A percentile compares a stretch with the other conserved stretches of the same genome.
Evolutionary conservation across 2,329 filamentous ascomycete species (phyloP).

Genomic region (Stylonectria norvegica): DNA sequence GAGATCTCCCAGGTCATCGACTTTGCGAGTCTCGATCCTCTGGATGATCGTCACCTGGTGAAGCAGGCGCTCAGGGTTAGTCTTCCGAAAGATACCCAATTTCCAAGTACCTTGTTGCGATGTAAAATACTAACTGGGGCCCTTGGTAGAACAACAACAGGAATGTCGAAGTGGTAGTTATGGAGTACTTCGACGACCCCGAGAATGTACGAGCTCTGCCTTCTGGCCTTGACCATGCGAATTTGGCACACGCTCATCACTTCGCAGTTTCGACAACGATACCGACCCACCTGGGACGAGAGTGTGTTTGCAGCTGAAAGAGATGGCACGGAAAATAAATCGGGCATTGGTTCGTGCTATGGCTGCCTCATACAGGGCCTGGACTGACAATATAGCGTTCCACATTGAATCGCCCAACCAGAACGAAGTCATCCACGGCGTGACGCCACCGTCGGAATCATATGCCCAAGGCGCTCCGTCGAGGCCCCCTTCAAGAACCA

Average conservation of each 20-base stretch:
- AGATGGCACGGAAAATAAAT: slow-evolving; percentile 44
- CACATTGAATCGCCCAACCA: slow-evolving; percentile 53
- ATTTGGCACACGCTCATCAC: slow-evolving; percentile 12
- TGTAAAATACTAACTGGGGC: slow-evolving; percentile 1
- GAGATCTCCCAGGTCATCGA: slow-evolving; percentile 41
- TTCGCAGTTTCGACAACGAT: slow-evolving; percentile 45
- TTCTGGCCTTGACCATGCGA: slow-evolving; percentile 4
- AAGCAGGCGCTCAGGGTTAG: slow-evolving; percentile 41
- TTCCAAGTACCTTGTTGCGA: neutral
- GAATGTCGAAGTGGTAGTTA: slow-evolving; percentile 47
- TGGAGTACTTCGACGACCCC: slow-evolving; percentile 51
- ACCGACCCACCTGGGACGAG: slow-evolving; percentile 52
- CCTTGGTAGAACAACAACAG: slow-evolving; percentile 39
- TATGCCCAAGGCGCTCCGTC: slow-evolving; percentile 50
- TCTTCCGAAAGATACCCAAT: neutral
- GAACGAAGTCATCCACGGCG: slow-evolving; percentile 40
- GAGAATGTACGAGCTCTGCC: slow-evolving; percentile 27
- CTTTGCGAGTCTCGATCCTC: slow-evolving; percentile 35
- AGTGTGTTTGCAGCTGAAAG: slow-evolving; percentile 49
- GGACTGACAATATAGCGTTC: slow-evolving; percentile 44
- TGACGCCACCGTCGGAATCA: slow-evolving; percentile 39
- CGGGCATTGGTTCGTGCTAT: slow-evolving; percentile 42
- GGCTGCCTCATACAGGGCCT: neutral
- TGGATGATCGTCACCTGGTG: slow-evolving; percentile 38
- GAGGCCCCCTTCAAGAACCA: slow-evolving; percentile 59